Conservation (phyloP, 371 early-diverging fungal genomes). For the Thermomucor indicae-seudaticae region DNA sequence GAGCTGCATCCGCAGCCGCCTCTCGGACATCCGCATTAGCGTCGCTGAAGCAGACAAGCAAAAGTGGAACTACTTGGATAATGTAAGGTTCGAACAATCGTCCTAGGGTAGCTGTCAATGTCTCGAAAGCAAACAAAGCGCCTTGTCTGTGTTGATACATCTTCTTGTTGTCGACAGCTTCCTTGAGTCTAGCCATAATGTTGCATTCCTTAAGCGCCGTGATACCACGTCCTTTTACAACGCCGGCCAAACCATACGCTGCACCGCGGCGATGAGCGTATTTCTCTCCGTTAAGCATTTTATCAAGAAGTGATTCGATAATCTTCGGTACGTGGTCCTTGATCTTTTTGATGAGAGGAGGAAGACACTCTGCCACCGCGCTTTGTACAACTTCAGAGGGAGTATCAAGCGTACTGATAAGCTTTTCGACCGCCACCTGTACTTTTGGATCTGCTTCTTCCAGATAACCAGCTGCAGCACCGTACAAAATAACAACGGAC, state of each 20-base stretch:
- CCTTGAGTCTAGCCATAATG: slow-evolving; percentile 79
- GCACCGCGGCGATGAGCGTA: slow-evolving; percentile 93
- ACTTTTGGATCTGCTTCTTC: slow-evolving; percentile 71
- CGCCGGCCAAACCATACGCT: slow-evolving; percentile 96
- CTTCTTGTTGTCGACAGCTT: slow-evolving; percentile 80
- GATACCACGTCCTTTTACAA: slow-evolving; percentile 92
- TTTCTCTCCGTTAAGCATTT: slow-evolving; percentile 66
- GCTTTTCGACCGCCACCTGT: slow-evolving; percentile 74
- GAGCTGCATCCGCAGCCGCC: slow-evolving; percentile 86
- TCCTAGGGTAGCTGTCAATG: slow-evolving; percentile 79
- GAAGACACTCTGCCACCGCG: slow-evolving; percentile 91
- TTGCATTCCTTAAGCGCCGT: slow-evolving; percentile 78
- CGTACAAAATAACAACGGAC: slow-evolving; percentile 88
- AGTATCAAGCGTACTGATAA: slow-evolving; percentile 87
- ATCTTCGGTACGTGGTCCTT: slow-evolving; percentile 60
- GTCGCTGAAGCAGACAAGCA: slow-evolving; percentile 90
- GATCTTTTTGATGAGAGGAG: slow-evolving; percentile 82
- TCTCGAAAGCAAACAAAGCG: slow-evolving; percentile 92
- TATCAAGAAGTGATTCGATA: slow-evolving; percentile 64
- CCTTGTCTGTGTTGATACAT: slow-evolving; percentile 80
- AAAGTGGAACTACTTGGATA: slow-evolving; percentile 85
- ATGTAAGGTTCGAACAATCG: slow-evolving; percentile 97
- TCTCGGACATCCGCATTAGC: slow-evolving; percentile 83
- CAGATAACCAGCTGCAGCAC: slow-evolving; percentile 87
- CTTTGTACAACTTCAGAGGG: slow-evolving; percentile 95